Percentiles rank a stretch among this genome's conserved stretches.
Conservation (phyloP, 352 stramenopile genomes). For the Globisporangium spinosum region DNA sequence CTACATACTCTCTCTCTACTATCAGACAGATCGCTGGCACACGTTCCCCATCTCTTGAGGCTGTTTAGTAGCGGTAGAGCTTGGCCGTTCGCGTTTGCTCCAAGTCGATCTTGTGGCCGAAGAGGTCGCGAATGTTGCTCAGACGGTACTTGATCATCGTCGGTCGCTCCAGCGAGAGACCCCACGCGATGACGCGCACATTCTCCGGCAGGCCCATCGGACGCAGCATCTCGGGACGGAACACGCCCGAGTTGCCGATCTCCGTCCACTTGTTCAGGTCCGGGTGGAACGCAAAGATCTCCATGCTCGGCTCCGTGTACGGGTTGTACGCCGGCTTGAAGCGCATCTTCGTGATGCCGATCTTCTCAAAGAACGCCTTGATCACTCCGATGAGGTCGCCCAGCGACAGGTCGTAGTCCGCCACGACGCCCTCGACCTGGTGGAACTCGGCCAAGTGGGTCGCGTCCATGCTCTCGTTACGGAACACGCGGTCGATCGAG, state of each 20-base stretch:
- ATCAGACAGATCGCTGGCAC: not conserved
- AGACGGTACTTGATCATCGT: conserved; percentile 99
- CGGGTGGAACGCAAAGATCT: conserved; percentile 99
- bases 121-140: conserved; percentile 99
- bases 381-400: conserved; percentile 99
- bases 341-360: conserved; percentile 96
- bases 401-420: conserved; percentile 98
- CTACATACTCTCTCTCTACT: not conserved
- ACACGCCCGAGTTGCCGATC: conserved; percentile 99
- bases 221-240: conserved; percentile 98
- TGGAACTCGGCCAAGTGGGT: conserved; percentile 99
- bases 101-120: conserved; percentile 99
- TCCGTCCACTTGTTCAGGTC: conserved; percentile 99
- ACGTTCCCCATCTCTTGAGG: not conserved
- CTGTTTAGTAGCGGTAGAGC: conserved; percentile 74
- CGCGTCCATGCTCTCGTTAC: conserved; percentile 99
- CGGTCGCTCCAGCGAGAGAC: conserved; percentile 97
- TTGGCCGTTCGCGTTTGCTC: conserved; percentile 93
- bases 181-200: conserved; percentile 99
- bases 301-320: conserved; percentile 99
- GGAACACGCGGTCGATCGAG: conserved; percentile 99
- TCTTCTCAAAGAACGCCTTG: conserved; percentile 99
- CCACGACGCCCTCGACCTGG: conserved; percentile 98
- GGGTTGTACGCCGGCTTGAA: conserved; percentile 99
- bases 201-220: conserved; percentile 99